A percentile compares a stretch with the other conserved stretches of the same genome.
Conservation (phyloP, 2,329 filamentous ascomycete species). For the Phaeosphaeriaceae sp. region DNA sequence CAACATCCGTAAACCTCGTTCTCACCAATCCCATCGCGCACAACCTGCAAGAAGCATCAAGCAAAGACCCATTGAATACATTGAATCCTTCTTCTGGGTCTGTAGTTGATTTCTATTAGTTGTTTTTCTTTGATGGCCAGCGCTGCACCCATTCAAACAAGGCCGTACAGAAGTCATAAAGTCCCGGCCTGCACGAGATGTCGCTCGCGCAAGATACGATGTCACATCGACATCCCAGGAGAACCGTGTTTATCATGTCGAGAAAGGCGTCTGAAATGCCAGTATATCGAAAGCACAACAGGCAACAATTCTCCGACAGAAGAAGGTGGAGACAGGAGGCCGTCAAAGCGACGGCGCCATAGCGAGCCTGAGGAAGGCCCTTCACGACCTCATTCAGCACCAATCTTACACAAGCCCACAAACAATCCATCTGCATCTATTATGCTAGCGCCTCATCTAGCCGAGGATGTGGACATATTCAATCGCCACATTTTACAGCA, state of each 20-base stretch:
- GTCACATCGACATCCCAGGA: constrained; percentile 49
- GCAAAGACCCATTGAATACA: not conserved
- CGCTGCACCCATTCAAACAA: constrained; percentile 40
- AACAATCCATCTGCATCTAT: constrained; percentile 46
- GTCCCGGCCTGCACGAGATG: constrained; percentile 52
- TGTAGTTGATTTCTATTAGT: not conserved
- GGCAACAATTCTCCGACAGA: constrained; percentile 28
- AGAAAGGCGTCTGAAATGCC: constrained; percentile 46
- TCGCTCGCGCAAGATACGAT: constrained; percentile 51
- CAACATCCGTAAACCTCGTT: constrained; percentile 3
- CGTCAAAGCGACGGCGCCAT: constrained; percentile 35
- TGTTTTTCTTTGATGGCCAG: constrained; percentile 36
- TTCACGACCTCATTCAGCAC: constrained; percentile 31
- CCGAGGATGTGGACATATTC: constrained; percentile 51
- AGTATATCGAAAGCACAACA: constrained; percentile 39
- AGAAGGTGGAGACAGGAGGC: constrained; percentile 28
- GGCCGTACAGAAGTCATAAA: constrained; percentile 53
- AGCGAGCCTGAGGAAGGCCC: constrained; percentile 33
- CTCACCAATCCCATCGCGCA: constrained; percentile 3
- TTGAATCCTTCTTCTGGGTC: not conserved
- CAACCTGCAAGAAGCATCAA: not conserved
- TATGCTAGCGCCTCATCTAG: constrained; percentile 50
- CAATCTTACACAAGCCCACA: constrained; percentile 36
- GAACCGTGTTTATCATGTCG: constrained; percentile 50
- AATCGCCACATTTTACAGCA: constrained; percentile 48